These are phyloP conservation scores for Salix viminalis DNA, from an alignment of 345 rosid species.

Conservation along the genomic window DNA sequence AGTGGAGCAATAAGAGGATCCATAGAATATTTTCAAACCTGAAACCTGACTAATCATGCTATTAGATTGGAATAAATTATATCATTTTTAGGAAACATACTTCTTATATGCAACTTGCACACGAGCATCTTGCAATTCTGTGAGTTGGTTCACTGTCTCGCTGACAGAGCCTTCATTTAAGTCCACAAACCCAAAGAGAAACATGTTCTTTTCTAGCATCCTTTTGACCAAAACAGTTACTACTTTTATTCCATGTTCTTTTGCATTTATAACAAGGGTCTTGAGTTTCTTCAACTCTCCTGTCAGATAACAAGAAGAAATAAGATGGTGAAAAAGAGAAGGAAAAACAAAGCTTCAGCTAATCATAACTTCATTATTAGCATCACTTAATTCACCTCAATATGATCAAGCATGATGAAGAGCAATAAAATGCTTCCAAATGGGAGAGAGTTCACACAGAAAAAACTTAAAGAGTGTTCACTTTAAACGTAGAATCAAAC, in stretches of 20 bases:
- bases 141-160: conserved; percentile 43
- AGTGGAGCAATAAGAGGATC: conserved; percentile 4
- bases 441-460: background rate
- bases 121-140: conserved; percentile 54
- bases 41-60: background rate
- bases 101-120: conserved; percentile 53
- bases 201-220: conserved; percentile 62
- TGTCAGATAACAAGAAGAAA: conserved; percentile 20
- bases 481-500: background rate
- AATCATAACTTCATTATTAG: background rate
- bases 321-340: conserved; percentile 1
- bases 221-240: conserved; percentile 51
- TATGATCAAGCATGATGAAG: no score
- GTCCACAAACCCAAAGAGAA: conserved; percentile 71
- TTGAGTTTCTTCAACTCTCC: conserved; percentile 73
- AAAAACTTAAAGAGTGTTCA: background rate
- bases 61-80: background rate
- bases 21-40: background rate
- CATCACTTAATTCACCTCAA: background rate
- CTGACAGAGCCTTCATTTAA: conserved; percentile 38
- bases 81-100: conserved; percentile 30
- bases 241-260: conserved; percentile 38
- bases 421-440: background rate
- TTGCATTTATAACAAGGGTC: conserved; percentile 55
- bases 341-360: background rate